These are phyloP conservation scores for Arabidopsis lyrata DNA, from an alignment of 441 rosid species.

Conservation along the genomic window DNA sequence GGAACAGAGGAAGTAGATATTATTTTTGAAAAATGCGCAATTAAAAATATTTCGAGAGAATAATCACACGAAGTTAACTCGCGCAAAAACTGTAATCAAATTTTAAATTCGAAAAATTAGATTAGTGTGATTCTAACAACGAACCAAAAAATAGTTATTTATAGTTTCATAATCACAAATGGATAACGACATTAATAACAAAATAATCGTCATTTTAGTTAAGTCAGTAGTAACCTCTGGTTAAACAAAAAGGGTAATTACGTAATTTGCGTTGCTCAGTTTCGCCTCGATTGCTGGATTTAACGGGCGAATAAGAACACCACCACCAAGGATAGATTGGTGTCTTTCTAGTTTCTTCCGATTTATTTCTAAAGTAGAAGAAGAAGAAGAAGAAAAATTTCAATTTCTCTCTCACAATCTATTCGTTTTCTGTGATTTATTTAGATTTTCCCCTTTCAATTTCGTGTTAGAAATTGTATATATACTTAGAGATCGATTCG, in stretches of 20 bases:
- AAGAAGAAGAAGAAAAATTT: constrained; percentile 20
- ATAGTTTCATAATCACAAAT: constrained; percentile 2
- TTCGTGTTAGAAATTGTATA: constrained; percentile 10
- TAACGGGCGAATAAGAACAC: constrained; percentile 33
- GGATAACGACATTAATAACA: constrained; percentile 9
- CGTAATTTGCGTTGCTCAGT: background rate
- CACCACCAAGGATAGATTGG: constrained; percentile 4
- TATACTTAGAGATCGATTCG: constrained; percentile 12
- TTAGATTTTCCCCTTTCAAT: background rate
- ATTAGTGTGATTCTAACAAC: background rate
- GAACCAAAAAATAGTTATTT: constrained; percentile 5
- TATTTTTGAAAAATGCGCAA: background rate
- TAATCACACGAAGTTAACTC: background rate
- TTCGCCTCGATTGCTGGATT: constrained; percentile 30
- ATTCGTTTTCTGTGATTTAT: background rate
- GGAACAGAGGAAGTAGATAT: background rate
- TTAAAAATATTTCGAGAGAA: background rate
- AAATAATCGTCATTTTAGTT: background rate
- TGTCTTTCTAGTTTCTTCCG: background rate
- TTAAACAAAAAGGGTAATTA: constrained; percentile 36
- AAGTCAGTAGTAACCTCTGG: constrained; percentile 10
- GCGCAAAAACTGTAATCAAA: background rate
- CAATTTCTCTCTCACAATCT: constrained; percentile 15
- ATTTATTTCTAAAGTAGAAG: background rate
- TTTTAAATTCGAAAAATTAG: background rate